These are phyloP conservation scores for Botryosphaeria dothidea DNA, from an alignment of 2,329 filamentous ascomycete species.

Conservation along the genomic window DNA sequence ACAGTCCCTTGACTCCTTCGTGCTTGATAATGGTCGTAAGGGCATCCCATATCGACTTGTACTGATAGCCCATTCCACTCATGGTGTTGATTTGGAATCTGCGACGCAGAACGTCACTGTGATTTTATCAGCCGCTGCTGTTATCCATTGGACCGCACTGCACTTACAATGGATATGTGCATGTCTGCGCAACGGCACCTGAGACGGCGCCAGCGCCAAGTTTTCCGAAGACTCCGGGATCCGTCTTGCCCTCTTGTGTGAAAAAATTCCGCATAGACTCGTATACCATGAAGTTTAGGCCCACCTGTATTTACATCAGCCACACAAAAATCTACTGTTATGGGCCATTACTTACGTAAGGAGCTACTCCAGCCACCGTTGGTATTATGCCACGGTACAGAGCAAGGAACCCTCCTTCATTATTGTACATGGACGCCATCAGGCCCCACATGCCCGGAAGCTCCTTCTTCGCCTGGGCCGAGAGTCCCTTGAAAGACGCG, in stretches of 20 bases:
- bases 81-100: slow-evolving; percentile 99
- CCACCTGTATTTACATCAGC: slow-evolving; percentile 61
- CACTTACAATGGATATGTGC: slow-evolving; percentile 93
- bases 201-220: slow-evolving; percentile 87
- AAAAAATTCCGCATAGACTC: slow-evolving; percentile 82
- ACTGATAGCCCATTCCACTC: slow-evolving; percentile 96
- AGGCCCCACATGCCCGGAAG: slow-evolving; percentile 93
- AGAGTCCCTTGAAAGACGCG: slow-evolving; percentile 84
- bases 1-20: slow-evolving; percentile 82
- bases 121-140: not conserved
- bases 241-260: slow-evolving; percentile 83
- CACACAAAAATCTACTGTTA: slow-evolving; percentile 43
- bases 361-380: slow-evolving; percentile 91
- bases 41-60: slow-evolving; percentile 83
- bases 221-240: slow-evolving; percentile 78
- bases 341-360: slow-evolving; percentile 61
- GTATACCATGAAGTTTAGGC: slow-evolving; percentile 98
- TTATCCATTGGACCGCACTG: too few relatives aligned
- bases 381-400: slow-evolving; percentile 95
- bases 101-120: slow-evolving; percentile 86
- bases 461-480: slow-evolving; percentile 46
- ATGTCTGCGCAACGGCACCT: slow-evolving; percentile 95
- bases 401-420: slow-evolving; percentile 79
- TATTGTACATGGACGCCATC: slow-evolving; percentile 80
- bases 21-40: slow-evolving; percentile 77